Conservation (phyloP, 331 rosid genomes). For the Saraca asoca region DNA sequence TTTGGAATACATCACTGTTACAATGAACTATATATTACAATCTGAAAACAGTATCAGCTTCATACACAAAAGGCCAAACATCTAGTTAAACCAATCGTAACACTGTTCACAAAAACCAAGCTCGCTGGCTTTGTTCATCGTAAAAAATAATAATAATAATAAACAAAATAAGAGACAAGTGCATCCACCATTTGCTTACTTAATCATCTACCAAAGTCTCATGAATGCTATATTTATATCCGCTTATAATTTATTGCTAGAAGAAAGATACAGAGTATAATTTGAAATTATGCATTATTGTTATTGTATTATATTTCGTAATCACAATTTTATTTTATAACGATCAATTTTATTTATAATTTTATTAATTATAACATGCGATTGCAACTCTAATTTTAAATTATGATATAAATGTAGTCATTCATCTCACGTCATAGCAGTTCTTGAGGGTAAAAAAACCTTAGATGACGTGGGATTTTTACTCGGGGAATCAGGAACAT, state of each 20-base stretch:
- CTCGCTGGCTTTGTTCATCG: conserved; percentile 23
- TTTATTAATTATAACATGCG: too few relatives aligned
- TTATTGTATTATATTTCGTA: too few relatives aligned
- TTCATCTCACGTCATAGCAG: conserved; percentile 30
- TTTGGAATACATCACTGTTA: conserved; percentile 39
- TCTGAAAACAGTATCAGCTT: conserved; percentile 8
- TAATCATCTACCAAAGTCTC: background rate
- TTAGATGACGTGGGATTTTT: conserved; percentile 31
- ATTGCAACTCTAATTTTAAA: too few relatives aligned
- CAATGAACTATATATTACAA: conserved; percentile 26
- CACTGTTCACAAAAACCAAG: conserved; percentile 23
- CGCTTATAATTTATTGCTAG: conserved; percentile 31
- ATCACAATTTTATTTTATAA: too few relatives aligned
- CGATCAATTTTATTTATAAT: too few relatives aligned
- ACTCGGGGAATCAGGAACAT: conserved; percentile 46
- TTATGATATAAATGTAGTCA: conserved; percentile 10
- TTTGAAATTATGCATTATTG: too few relatives aligned
- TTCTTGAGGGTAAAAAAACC: background rate
- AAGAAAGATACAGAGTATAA: conserved; percentile 28
- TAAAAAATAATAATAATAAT: background rate
- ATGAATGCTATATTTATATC: background rate
- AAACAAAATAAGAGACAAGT: background rate
- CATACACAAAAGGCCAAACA: conserved; percentile 12
- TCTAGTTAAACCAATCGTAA: conserved; percentile 29
- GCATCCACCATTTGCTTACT: background rate